These are phyloP conservation scores for Xerocomus brunneocitrinus DNA, from an alignment of 768 basidiomycete species.

Conservation along the genomic window DNA sequence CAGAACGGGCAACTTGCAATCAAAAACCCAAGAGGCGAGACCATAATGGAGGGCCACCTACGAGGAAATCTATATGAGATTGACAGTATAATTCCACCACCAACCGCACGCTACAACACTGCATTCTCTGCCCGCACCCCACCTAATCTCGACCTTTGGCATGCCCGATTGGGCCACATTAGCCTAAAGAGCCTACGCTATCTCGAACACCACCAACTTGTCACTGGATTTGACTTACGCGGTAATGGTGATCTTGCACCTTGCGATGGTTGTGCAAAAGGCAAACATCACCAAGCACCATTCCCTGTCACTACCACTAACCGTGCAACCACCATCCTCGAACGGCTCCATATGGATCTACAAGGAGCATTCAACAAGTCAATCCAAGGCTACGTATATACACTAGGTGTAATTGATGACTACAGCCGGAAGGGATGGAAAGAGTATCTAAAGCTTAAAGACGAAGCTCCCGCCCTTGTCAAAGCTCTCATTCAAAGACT, in stretches of 20 bases:
- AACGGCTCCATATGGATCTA: background rate
- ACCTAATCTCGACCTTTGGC: slow-evolving; percentile 10
- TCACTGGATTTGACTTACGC: slow-evolving; percentile 3
- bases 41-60: slow-evolving; percentile 7
- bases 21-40: background rate
- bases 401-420: slow-evolving; percentile 4
- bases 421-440: slow-evolving; percentile 11
- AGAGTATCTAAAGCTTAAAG: slow-evolving; percentile 6
- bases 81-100: slow-evolving; percentile 2
- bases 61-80: slow-evolving; percentile 7
- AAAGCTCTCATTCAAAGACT: slow-evolving; percentile 1
- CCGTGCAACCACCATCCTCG: background rate
- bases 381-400: slow-evolving; percentile 5
- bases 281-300: slow-evolving; percentile 11
- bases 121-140: background rate
- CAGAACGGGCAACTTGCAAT: background rate
- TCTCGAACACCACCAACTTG: slow-evolving; percentile 2
- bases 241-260: background rate
- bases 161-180: slow-evolving; percentile 5
- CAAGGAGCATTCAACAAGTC: slow-evolving; percentile 3
- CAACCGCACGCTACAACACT: background rate
- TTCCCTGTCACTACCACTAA: background rate
- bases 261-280: slow-evolving; percentile 6
- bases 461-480: background rate
- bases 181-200: slow-evolving; percentile 3